Evolutionary conservation across 108 stramenopile genomes (phyloP), one percentile per base, ranked within the genome.

Genomic region (Aurantiochytrium sp.): DNA sequence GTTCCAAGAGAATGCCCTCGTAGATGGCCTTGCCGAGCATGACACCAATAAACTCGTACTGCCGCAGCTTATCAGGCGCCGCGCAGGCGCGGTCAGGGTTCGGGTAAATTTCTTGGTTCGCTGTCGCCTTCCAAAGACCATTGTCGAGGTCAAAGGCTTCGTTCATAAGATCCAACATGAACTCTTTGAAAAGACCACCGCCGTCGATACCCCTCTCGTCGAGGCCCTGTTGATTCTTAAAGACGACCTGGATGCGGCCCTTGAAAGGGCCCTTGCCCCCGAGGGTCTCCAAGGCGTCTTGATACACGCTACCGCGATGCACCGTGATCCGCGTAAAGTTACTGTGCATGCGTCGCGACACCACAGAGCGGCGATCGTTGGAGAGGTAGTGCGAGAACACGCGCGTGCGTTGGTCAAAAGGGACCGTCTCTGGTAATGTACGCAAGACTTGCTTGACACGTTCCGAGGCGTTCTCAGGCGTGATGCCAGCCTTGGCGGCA

Each of bases 191-290:
- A 5, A 99, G 96, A 4, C 99, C 99, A 4, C 99, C 99, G 10
- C 98, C 99, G 91, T 99, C 99, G 89, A 99, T 99, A 19, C 99
- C 99, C n/a, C 97, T 96, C 91, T 99, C 99, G 90, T 95, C 93
- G 18, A 93, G 89, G 29, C 98, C 99, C 72, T 98, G 96, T 64
- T 96, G 90, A 90, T 96, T 97, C 43, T 97, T 91, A 89, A 99
- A 98, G 5, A 96, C 94, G n/a, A 98, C 96, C 87, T 99, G 96
- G 8, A 98, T 95, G 44, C 95, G 96, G 71, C 95, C 94, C 58
- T 98, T 92, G 14, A 89, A 90, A 29, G 90, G 72, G 5, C 95
- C 95, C 53, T 96, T 88, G 14, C 72, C 88, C 59, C 93, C 95
- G 83, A 98, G 88, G 43, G 90, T 89, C n/a, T 90, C 59, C 92